Base-by-base conservation (phyloP, 352 stramenopile species). In the Blastocystis sp. region DNA sequence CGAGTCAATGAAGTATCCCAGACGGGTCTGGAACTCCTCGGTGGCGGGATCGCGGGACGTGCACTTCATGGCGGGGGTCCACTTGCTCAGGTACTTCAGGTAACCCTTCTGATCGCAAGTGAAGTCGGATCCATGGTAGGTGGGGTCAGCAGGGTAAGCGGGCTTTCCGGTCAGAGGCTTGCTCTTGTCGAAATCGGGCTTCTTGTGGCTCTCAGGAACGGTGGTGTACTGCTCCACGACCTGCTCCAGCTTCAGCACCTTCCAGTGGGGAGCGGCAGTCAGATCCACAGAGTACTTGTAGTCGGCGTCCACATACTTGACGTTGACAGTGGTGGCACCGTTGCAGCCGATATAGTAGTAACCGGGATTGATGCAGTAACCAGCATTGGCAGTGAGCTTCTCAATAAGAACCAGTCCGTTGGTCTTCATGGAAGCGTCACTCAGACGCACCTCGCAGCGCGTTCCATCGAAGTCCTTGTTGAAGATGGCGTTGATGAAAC, bases 261-360 rank as follows among this genome's bases (percentile, higher is more conserved):
- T 49, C 32, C 29, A 51, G 61, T 72, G 9, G 34, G 34, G 29
- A 49, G 27, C 9, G 14, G 34, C 4, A 27, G 61, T 49, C 4
- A 72, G 61, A 72, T 72, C 61, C n/a, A n/a, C n/a, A n/a, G n/a
- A n/a, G 34, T 72, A 44, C 21, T 48, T 44, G 18, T 72, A 51
- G 61, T 72, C 32, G 34, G 29, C 48, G 34, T 29, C 51, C 34
- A 72, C 32, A 32, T 72, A 72, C 34, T 72, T 72, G 14, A 72
- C 61, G 34, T 72, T 72, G 14, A 72, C 61, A 0, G 21, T 49
- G 21, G 61, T 36, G 51, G 61, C 7, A 48, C 4, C 61, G 27
- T n/a, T 72, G 61, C 61, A 72, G 8, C 34, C 34, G 51, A 72
- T 72, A 27, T 72, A 72, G 21, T 72, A 72, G 36, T 72, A 72